Evolutionary conservation across 257 asterid species (phyloP), one percentile per base, ranked within the genome.

Genomic region (Plantago ovata): DNA sequence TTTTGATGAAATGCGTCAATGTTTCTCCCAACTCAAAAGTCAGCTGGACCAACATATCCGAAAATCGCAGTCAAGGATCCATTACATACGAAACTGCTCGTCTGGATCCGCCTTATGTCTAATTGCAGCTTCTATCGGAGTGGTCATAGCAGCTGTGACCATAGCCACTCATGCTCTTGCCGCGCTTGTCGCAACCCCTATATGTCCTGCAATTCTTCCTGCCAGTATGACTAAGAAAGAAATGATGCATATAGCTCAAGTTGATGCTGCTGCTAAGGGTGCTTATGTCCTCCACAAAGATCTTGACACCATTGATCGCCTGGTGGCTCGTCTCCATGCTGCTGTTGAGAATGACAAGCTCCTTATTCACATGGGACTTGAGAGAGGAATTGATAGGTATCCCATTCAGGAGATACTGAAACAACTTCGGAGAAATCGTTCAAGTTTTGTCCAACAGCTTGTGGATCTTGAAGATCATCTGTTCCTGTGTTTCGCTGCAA

Each of bases 401-500:
- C 74, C 81, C 13, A 70, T 86, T 57, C 91, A 76, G 72, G 83
- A 80, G 81, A 82, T 89, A 50, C 24, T 83, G 73, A 83, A 77
- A 76, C 87, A 79, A 73, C 89, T 91, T 20, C 67, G 56, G 56
- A 81, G 75, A 76, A 75, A 80, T 42, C 95, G 80, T 45, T 38
- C 81, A 40, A 72, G 53, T 67, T 76, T 83, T 58, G 57, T 73
- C 19, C 80, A 80, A 50, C 93, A 87, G 70, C 79, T 91, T 18
- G 61, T 36, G 57, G 96, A 83, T 70, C 95, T 91, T 24, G 91
- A 87, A 68, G 96, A 91, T 69, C 98, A 91, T 75, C 60, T 91
- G 58, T 81, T 87, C 71, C 74, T 91, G 42, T 83, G 95, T 67
- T 81, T 85, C 67, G 73, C 81, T 52, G 91, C 95, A 6, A 84